phyloP scores from a whole-genome alignment of 495 filamentous ascomycete species.

The Aspergillus sparsus region DNA sequence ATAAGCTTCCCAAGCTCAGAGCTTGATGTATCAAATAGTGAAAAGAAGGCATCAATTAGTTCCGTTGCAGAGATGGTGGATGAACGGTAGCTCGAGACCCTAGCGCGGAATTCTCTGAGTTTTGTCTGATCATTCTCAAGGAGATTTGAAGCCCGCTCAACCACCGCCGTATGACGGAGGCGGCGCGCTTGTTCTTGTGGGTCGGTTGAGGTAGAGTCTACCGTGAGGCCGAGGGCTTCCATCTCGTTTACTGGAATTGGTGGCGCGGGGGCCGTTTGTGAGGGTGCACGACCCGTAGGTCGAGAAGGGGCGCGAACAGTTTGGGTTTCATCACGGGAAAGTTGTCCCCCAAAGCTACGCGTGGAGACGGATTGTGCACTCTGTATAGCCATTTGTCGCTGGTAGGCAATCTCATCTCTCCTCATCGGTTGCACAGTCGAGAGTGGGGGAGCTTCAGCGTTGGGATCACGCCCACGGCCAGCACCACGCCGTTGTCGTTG shows the following conservation, averaged over 20 bases:
- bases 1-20: slow-evolving; percentile 83
- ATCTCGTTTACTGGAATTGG: slow-evolving; percentile 46
- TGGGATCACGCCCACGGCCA: slow-evolving; percentile 71
- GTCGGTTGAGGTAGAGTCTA: slow-evolving; percentile 43
- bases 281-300: slow-evolving; percentile 39
- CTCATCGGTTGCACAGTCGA: slow-evolving; percentile 81
- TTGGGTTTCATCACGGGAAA: slow-evolving; percentile 59
- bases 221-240: slow-evolving; percentile 38
- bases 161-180: slow-evolving; percentile 70
- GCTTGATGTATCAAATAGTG: slow-evolving; percentile 78
- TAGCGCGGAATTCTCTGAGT: slow-evolving; percentile 70
- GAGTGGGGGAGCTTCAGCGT: slow-evolving; percentile 73
- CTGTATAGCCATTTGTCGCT: slow-evolving; percentile 88
- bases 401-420: slow-evolving; percentile 88
- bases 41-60: slow-evolving; percentile 78
- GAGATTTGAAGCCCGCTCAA: slow-evolving; percentile 79
- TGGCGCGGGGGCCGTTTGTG: slow-evolving; percentile 42
- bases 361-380: slow-evolving; percentile 75
- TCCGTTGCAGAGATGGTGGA: slow-evolving; percentile 66
- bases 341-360: slow-evolving; percentile 79
- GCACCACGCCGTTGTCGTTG: slow-evolving; percentile 59
- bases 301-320: slow-evolving; percentile 46
- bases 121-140: slow-evolving; percentile 73
- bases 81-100: slow-evolving; percentile 73
- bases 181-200: slow-evolving; percentile 79